Conservation (phyloP, 2,329 filamentous ascomycete species). For the Gaeumannomyces sp. region DNA sequence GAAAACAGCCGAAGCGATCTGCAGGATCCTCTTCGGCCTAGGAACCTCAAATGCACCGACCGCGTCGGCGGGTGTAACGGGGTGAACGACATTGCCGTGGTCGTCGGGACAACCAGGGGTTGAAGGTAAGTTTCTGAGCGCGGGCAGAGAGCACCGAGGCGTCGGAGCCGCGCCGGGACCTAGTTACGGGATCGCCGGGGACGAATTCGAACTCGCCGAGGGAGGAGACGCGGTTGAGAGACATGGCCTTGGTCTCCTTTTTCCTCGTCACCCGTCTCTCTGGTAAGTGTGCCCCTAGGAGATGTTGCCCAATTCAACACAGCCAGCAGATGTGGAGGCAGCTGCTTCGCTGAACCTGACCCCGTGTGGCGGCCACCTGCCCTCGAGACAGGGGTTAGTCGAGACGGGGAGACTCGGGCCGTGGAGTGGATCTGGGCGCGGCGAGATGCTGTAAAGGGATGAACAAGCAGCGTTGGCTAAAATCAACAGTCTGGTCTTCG, state of each 20-base stretch:
- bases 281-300: neutral
- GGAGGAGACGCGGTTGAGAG: slow-evolving; percentile 45
- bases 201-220: slow-evolving; percentile 43
- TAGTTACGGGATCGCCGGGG: slow-evolving; percentile 26
- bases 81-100: slow-evolving; percentile 29
- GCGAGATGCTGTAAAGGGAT: neutral
- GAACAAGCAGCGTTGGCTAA: neutral
- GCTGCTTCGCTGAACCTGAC: too few species aligned
- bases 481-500: neutral
- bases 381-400: too few species aligned
- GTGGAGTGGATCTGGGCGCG: neutral
- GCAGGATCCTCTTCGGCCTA: slow-evolving; percentile 44
- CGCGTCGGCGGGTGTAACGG: slow-evolving; percentile 24
- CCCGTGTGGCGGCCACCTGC: too few species aligned
- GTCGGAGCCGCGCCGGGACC: slow-evolving; percentile 33
- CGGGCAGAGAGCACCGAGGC: slow-evolving; percentile 43
- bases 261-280: neutral
- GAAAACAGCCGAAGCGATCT: slow-evolving; percentile 30
- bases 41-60: slow-evolving; percentile 50
- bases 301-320: too few species aligned
- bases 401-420: too few species aligned
- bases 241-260: slow-evolving; percentile 31
- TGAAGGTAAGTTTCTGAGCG: slow-evolving; percentile 46
- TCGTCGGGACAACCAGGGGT: slow-evolving; percentile 49
- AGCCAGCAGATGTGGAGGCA: too few species aligned